These are phyloP conservation scores for Angomonas ambiguus DNA, from an alignment of 208 protist genomes.

Conservation along the genomic window DNA sequence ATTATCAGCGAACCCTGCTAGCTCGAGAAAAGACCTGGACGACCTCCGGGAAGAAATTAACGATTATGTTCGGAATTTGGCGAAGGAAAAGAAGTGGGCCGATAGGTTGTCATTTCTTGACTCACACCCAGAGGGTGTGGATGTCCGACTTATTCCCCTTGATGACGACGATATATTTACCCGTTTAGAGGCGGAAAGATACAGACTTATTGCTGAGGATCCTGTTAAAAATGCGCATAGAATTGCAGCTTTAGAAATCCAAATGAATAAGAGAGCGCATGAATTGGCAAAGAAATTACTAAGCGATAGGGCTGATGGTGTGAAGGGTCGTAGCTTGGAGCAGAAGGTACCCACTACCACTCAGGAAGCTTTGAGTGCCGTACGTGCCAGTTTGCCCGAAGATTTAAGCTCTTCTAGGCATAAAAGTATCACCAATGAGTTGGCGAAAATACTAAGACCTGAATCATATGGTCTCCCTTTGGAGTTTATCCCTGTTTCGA, in stretches of 20 bases:
- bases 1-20: constrained; percentile 48
- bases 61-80: constrained; percentile 23
- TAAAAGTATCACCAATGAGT: not conserved
- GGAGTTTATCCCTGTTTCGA: constrained; percentile 22
- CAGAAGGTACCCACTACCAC: not conserved
- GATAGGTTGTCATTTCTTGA: constrained; percentile 43
- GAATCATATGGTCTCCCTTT: constrained; percentile 30
- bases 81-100: constrained; percentile 22
- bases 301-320: not conserved
- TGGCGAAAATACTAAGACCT: constrained; percentile 13
- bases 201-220: constrained; percentile 10
- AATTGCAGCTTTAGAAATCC: constrained; percentile 12
- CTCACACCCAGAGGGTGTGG: constrained; percentile 63
- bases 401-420: not conserved
- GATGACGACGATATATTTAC: constrained; percentile 32
- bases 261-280: constrained; percentile 15
- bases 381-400: not conserved
- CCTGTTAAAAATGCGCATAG: not conserved
- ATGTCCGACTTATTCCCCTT: constrained; percentile 43
- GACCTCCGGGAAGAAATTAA: constrained; percentile 58
- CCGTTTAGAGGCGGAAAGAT: constrained; percentile 19
- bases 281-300: constrained; percentile 18
- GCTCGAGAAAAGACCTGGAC: constrained; percentile 50
- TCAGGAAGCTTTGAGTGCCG: not conserved
- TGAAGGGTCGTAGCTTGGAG: not conserved